phyloP scores from a whole-genome alignment of 441 rosid genomes.

The Syzygium syzygioides region DNA sequence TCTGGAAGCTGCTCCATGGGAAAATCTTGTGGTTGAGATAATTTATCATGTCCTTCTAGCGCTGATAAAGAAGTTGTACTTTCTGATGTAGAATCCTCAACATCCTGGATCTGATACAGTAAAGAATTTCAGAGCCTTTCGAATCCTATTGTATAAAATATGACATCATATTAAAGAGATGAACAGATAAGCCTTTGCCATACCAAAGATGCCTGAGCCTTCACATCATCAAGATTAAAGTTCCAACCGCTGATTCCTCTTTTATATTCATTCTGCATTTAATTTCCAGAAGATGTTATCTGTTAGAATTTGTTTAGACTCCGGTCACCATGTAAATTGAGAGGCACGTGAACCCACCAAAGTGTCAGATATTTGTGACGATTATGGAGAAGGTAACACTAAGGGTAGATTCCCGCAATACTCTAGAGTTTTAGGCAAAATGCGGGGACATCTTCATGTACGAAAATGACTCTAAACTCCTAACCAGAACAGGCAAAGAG shows the following conservation, averaged over 20 bases:
- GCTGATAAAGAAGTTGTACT: slow-evolving; percentile 46
- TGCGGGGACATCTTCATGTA: background rate
- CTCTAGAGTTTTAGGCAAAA: background rate
- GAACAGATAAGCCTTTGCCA: slow-evolving; percentile 5
- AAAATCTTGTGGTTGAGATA: slow-evolving; percentile 27
- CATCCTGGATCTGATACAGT: slow-evolving; percentile 74
- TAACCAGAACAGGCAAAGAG: background rate
- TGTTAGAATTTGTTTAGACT: background rate
- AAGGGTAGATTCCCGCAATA: background rate
- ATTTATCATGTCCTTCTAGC: slow-evolving; percentile 48
- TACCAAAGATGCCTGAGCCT: slow-evolving; percentile 98
- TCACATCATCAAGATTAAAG: slow-evolving; percentile 92
- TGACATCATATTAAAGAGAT: background rate
- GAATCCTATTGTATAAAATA: background rate
- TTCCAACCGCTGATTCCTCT: slow-evolving; percentile 98
- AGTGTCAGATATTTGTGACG: background rate
- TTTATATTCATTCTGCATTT: slow-evolving; percentile 77
- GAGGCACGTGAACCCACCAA: background rate
- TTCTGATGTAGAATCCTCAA: slow-evolving; percentile 45
- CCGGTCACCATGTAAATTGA: background rate
- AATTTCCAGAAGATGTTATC: background rate
- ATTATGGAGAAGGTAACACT: background rate
- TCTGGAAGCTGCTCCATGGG: slow-evolving; percentile 12
- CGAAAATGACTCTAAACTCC: background rate
- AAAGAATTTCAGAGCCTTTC: background rate